phyloP scores from a whole-genome alignment of 306 rosid species.

The Amphicarpaea edgeworthii region DNA sequence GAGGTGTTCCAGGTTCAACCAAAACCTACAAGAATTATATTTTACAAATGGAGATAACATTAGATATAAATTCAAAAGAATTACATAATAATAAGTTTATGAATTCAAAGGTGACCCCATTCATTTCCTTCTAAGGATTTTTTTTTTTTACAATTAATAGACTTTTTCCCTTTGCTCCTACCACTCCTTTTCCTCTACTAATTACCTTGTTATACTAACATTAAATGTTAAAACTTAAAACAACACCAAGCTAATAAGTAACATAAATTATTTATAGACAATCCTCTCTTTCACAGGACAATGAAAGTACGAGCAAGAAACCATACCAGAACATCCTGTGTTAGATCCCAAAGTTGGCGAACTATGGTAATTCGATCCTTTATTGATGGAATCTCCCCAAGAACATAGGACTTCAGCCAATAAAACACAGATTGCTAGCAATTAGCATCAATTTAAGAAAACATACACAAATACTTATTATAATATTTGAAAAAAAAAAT shows the following conservation, averaged over 20 bases:
- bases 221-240: constrained; percentile 1
- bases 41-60: constrained; percentile 36
- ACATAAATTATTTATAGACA: no score
- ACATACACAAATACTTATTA: constrained; percentile 16
- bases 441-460: constrained; percentile 44
- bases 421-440: constrained; percentile 44
- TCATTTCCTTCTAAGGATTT: background rate
- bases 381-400: constrained; percentile 91
- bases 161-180: constrained; percentile 30
- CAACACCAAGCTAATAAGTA: background rate
- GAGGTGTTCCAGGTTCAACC: constrained; percentile 96
- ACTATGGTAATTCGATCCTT: constrained; percentile 86
- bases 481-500: constrained; percentile 14
- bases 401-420: constrained; percentile 86
- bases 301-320: constrained; percentile 25
- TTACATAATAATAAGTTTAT: background rate
- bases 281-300: no score
- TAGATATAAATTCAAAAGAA: constrained; percentile 18
- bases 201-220: constrained; percentile 9
- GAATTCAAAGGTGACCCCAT: constrained; percentile 13
- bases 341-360: constrained; percentile 96
- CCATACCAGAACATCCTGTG: constrained; percentile 85
- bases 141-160: background rate
- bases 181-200: constrained; percentile 11
- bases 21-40: constrained; percentile 67